phyloP scores from a whole-genome alignment of 75 land plant genomes.

The Sequoia sempervirens region DNA sequence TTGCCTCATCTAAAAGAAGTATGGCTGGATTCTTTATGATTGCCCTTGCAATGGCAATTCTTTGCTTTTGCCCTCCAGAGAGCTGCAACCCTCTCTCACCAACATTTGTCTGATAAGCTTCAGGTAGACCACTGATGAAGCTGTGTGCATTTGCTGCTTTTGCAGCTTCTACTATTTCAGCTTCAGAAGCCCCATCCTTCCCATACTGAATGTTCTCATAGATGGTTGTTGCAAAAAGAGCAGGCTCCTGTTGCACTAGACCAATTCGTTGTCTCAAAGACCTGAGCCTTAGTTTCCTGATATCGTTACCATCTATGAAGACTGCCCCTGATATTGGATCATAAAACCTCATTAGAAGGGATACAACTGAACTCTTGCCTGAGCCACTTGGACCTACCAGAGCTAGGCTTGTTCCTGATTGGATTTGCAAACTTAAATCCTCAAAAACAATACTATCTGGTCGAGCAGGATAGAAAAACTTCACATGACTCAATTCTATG shows the following conservation, averaged over 20 bases:
- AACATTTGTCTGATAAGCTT: constrained; percentile 56
- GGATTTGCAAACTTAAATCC: constrained; percentile 38
- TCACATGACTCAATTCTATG: constrained; percentile 50
- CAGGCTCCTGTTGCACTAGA: constrained; percentile 73
- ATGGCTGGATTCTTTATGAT: constrained; percentile 66
- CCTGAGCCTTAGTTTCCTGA: constrained; percentile 35
- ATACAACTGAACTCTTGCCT: constrained; percentile 71
- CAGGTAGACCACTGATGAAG: constrained; percentile 57
- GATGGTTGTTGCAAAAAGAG: constrained; percentile 62
- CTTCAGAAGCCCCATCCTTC: constrained; percentile 46
- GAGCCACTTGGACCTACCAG: constrained; percentile 79
- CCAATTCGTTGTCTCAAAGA: constrained; percentile 51
- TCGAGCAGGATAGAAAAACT: constrained; percentile 59
- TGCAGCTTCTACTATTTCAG: constrained; percentile 56
- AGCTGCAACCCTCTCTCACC: constrained; percentile 72
- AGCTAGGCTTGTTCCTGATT: constrained; percentile 60
- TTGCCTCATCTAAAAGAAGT: constrained; percentile 74
- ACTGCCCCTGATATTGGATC: constrained; percentile 58
- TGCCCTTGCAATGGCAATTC: constrained; percentile 72
- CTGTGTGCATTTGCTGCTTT: constrained; percentile 65
- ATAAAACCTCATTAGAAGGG: constrained; percentile 66
- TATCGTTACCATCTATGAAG: constrained; percentile 53
- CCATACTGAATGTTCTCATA: constrained; percentile 67
- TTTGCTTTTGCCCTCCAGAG: constrained; percentile 78
- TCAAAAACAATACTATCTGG: constrained; percentile 45